Evolutionary conservation across 2,329 filamentous ascomycete species (phyloP).

Genomic region (Trichophyton benhamiae): DNA sequence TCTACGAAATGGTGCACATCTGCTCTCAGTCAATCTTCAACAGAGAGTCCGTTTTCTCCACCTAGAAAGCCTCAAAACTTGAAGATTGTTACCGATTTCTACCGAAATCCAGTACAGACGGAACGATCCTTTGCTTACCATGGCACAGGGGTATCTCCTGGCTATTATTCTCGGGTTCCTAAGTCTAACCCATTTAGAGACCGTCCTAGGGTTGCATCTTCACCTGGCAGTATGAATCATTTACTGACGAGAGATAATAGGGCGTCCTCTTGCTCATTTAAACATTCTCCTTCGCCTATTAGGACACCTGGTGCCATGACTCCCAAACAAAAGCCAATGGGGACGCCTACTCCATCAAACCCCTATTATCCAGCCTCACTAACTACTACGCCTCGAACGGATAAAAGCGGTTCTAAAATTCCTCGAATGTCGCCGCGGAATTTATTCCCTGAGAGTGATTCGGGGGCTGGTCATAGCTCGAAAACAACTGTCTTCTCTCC

Average conservation of each 20-base stretch:
- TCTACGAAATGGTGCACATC: not conserved
- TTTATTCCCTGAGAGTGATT: not conserved
- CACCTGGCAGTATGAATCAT: not conserved
- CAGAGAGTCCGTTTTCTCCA: not conserved
- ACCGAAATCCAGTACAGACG: not conserved
- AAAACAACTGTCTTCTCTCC: slow-evolving; percentile 10
- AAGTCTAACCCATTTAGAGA: slow-evolving; percentile 12
- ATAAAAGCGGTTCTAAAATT: slow-evolving; percentile 8
- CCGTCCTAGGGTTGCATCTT: not conserved
- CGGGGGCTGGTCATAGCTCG: not conserved
- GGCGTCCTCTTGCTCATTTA: slow-evolving; percentile 9
- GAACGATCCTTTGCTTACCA: not conserved
- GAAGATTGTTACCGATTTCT: not conserved
- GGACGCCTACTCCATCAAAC: not conserved
- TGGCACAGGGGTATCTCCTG: not conserved
- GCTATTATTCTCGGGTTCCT: not conserved
- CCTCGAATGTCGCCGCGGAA: slow-evolving; percentile 12
- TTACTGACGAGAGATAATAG: slow-evolving; percentile 1
- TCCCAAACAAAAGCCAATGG: not conserved
- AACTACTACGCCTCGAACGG: not conserved
- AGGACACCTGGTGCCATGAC: not conserved
- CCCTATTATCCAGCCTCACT: not conserved
- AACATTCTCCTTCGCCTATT: not conserved
- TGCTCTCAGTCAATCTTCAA: not conserved
- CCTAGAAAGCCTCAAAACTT: not conserved